A percentile compares a stretch with the other conserved stretches of the same genome.
phyloP scores from a whole-genome alignment of 1,139 yeast genomes.

The Barnettozyma hawaiiensis region DNA sequence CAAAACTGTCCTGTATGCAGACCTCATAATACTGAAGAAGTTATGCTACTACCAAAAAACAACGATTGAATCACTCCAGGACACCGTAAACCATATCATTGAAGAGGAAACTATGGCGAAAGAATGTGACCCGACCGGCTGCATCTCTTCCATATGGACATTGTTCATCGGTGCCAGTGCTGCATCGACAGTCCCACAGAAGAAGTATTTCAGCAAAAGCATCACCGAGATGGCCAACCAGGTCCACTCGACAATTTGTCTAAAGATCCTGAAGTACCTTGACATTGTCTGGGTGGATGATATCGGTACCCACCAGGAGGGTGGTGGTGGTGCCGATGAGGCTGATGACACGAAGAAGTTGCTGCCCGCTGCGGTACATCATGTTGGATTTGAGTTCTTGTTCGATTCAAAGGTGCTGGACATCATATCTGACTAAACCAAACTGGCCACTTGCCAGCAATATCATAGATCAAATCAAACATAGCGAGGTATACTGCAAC shows the following conservation, averaged over 20 bases:
- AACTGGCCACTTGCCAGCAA: too few relatives aligned
- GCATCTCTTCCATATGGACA: constrained; percentile 21
- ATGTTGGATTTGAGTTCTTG: constrained; percentile 21
- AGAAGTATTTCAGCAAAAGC: constrained; percentile 10
- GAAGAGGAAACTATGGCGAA: constrained; percentile 1
- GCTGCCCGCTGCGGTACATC: background rate
- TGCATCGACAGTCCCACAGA: constrained; percentile 11
- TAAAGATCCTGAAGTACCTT: constrained; percentile 22
- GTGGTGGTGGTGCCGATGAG: too few relatives aligned
- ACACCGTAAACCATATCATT: constrained; percentile 12
- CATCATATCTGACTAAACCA: constrained; percentile 14
- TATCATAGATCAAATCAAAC: too few relatives aligned
- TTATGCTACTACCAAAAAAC: constrained; percentile 13
- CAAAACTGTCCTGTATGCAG: constrained; percentile 15
- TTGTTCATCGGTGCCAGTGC: constrained; percentile 22
- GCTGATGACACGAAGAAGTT: background rate
- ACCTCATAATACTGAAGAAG: constrained; percentile 17
- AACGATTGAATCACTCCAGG: constrained; percentile 12
- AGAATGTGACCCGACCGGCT: constrained; percentile 5
- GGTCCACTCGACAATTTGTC: constrained; percentile 19
- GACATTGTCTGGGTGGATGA: constrained; percentile 23
- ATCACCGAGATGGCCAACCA: constrained; percentile 13
- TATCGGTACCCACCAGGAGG: background rate
- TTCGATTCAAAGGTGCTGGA: constrained; percentile 24
- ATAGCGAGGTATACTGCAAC: too few relatives aligned